These are phyloP conservation scores for Apiospora phragmitis DNA, from an alignment of 2,329 filamentous ascomycete genomes.

Conservation along the genomic window DNA sequence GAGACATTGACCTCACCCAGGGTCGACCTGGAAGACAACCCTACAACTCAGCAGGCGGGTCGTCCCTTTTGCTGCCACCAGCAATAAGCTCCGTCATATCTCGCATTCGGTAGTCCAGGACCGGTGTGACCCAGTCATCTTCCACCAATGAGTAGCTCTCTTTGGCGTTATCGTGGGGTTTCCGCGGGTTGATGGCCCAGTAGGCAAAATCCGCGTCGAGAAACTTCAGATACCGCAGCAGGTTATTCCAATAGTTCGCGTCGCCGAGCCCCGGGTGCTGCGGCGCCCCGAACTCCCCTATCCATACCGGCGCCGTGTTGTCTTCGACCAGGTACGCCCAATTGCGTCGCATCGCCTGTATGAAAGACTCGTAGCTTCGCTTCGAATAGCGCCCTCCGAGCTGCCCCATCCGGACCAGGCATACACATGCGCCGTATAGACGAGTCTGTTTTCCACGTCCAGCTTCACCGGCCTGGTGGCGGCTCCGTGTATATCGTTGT, in stretches of 20 bases:
- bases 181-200: constrained; percentile 69
- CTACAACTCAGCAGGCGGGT: background rate
- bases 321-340: constrained; percentile 65
- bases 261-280: constrained; percentile 54
- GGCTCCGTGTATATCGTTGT: constrained; percentile 63
- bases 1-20: background rate
- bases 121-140: constrained; percentile 64
- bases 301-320: constrained; percentile 63
- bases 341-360: constrained; percentile 60
- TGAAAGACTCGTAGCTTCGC: constrained; percentile 63
- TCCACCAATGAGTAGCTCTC: constrained; percentile 63
- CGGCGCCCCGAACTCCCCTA: constrained; percentile 66
- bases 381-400: constrained; percentile 57
- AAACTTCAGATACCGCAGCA: constrained; percentile 58
- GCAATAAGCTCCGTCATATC: constrained; percentile 58
- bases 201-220: constrained; percentile 68
- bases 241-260: constrained; percentile 64
- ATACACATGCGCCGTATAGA: constrained; percentile 71
- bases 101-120: constrained; percentile 63
- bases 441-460: constrained; percentile 54
- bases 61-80: constrained; percentile 14
- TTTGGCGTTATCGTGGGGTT: constrained; percentile 55
- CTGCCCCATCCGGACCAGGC: constrained; percentile 71
- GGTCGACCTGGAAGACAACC: background rate
- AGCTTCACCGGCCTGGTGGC: constrained; percentile 57